phyloP scores from a whole-genome alignment of 257 asterid species.

The Cynanchum wilfordii region DNA sequence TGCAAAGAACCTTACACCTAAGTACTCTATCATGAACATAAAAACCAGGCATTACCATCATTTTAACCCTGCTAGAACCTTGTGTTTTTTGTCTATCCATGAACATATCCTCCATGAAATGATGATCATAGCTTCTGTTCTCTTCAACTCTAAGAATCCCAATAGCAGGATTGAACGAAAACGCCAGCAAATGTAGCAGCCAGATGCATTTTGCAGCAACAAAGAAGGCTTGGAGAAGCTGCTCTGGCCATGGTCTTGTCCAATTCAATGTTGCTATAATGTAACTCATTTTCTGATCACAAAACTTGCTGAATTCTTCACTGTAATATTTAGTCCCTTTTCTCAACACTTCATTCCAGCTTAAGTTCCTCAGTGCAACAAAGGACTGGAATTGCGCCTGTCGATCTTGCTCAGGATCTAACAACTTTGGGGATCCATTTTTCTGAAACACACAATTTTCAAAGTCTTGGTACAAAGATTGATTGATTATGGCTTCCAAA shows the following conservation, averaged over 20 bases:
- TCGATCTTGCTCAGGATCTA: slow-evolving; percentile 69
- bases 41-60: slow-evolving; percentile 93
- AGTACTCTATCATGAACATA: slow-evolving; percentile 73
- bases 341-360: slow-evolving; percentile 83
- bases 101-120: slow-evolving; percentile 75
- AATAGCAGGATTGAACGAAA: slow-evolving; percentile 58
- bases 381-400: slow-evolving; percentile 60
- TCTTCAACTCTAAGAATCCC: slow-evolving; percentile 64
- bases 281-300: slow-evolving; percentile 88
- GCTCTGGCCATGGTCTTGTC: slow-evolving; percentile 92
- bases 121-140: slow-evolving; percentile 44
- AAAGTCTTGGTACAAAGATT: slow-evolving; percentile 70
- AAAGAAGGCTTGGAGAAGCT: slow-evolving; percentile 85
- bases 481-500: slow-evolving; percentile 77
- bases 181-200: slow-evolving; percentile 88
- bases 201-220: slow-evolving; percentile 87
- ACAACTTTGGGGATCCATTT: slow-evolving; percentile 54
- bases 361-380: slow-evolving; percentile 64
- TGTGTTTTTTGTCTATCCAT: slow-evolving; percentile 50
- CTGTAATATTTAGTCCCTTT: slow-evolving; percentile 90
- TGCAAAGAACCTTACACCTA: slow-evolving; percentile 80
- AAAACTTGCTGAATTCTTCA: slow-evolving; percentile 80
- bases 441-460: slow-evolving; percentile 75
- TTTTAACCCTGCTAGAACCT: slow-evolving; percentile 55
- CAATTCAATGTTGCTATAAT: slow-evolving; percentile 54